phyloP scores from a whole-genome alignment of 2,329 filamentous ascomycete genomes.

The Neofusicoccum sp. region DNA sequence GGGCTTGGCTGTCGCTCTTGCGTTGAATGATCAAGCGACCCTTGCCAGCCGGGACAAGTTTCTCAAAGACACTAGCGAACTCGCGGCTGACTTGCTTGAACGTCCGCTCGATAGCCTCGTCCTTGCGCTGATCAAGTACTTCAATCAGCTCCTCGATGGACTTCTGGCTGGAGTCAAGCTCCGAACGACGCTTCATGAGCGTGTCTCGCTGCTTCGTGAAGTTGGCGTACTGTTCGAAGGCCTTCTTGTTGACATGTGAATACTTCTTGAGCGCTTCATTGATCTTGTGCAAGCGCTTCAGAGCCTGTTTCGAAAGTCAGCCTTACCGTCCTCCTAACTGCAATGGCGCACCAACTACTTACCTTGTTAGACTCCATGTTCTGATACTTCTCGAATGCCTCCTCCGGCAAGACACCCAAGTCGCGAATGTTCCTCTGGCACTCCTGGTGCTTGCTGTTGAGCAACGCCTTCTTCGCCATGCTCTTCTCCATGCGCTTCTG shows the following conservation, averaged over 20 bases:
- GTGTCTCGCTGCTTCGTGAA: slow-evolving; percentile 92
- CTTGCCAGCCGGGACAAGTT: slow-evolving; percentile 90
- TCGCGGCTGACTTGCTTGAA: slow-evolving; percentile 97
- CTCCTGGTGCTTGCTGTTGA: slow-evolving; percentile 76
- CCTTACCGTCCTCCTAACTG: slow-evolving; percentile 22
- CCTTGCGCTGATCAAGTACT: slow-evolving; percentile 91
- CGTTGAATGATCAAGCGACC: slow-evolving; percentile 92
- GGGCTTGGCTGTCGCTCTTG: slow-evolving; percentile 70
- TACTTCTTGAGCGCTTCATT: slow-evolving; percentile 95
- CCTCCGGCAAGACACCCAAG: slow-evolving; percentile 88
- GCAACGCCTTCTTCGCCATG: slow-evolving; percentile 81
- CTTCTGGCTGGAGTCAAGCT: slow-evolving; percentile 81
- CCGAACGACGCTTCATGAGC: slow-evolving; percentile 78
- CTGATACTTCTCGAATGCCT: slow-evolving; percentile 89
- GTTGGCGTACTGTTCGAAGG: slow-evolving; percentile 97
- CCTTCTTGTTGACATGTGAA: slow-evolving; percentile 98
- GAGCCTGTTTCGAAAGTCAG: slow-evolving; percentile 32
- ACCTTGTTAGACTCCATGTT: slow-evolving; percentile 72
- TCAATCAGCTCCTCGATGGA: slow-evolving; percentile 92
- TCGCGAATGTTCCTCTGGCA: slow-evolving; percentile 89
- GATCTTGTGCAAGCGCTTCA: slow-evolving; percentile 79
- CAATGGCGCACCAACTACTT: slow-evolving; percentile 33
- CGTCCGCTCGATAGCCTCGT: slow-evolving; percentile 96
- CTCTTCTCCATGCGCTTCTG: slow-evolving; percentile 92
- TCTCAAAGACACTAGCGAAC: slow-evolving; percentile 90